These are phyloP conservation scores for Nothophoma quercina DNA, from an alignment of 2,329 filamentous ascomycete species.

Conservation along the genomic window DNA sequence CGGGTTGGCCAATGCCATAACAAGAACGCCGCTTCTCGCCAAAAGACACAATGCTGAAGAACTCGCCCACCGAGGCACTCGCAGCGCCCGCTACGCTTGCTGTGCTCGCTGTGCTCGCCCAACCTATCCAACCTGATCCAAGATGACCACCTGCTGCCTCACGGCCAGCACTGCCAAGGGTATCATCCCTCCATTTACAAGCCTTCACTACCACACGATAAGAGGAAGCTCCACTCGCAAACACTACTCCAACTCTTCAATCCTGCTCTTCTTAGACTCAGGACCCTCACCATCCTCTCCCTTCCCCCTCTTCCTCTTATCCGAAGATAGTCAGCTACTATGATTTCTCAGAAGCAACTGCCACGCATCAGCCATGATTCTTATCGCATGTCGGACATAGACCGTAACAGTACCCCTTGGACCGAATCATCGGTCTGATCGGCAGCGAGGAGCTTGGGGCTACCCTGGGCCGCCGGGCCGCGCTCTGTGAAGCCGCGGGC, in stretches of 20 bases:
- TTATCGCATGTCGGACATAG: conserved; percentile 15
- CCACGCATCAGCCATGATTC: conserved; percentile 11
- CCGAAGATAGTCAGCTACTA: conserved; percentile 22
- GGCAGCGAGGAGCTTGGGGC: conserved; percentile 67
- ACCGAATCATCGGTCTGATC: conserved; percentile 70
- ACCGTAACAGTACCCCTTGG: conserved; percentile 55
- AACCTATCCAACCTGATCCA: background rate
- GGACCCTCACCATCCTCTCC: background rate
- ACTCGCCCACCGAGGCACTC: background rate
- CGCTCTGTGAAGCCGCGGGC: conserved; percentile 72
- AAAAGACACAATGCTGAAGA: background rate
- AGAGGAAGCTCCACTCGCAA: conserved; percentile 8
- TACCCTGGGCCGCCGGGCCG: conserved; percentile 64
- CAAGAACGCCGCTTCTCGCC: conserved; percentile 1
- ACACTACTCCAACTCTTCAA: conserved; percentile 10
- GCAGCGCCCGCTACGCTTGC: too few relatives aligned
- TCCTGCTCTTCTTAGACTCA: conserved; percentile 11
- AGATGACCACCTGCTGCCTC: background rate
- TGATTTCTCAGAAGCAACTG: conserved; percentile 22
- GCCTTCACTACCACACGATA: conserved; percentile 3
- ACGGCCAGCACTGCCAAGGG: too few relatives aligned
- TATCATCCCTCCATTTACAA: background rate
- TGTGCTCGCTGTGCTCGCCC: too few relatives aligned
- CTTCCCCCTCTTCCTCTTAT: conserved; percentile 19
- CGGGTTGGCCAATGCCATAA: background rate